Base-by-base conservation (phyloP, 139 green algal genomes). In the Tetradesmus lagerheimii region DNA sequence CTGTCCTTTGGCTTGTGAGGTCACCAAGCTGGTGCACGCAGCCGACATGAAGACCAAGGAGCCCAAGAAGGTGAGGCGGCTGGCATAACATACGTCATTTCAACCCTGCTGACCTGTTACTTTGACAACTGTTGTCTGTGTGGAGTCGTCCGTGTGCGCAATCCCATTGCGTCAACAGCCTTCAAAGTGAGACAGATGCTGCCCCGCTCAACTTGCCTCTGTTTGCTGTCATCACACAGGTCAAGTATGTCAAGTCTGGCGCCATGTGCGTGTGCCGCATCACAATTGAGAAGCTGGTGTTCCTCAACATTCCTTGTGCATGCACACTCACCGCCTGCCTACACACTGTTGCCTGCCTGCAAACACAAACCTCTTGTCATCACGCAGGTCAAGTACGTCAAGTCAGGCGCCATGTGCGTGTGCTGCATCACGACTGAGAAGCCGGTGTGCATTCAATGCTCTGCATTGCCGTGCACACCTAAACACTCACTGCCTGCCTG, bases 41-140 rank as follows among this genome's bases (percentile, higher is more conserved):
- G 64, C 99, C 0, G 96, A 99, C 93, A 91, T 94, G 53, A 98
- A 98, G 90, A 99, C 95, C 38, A 97, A 96, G 89, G 94, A 96
- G 87, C 93, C 96, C 89, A 97, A 97, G 80, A 98, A 97, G 92
- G 87, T 88, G 38, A 57, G 11, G 14, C 14, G 45, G 11, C n/a
- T n/a, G n/a, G n/a, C n/a, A n/a, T n/a, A n/a, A n/a, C n/a, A n/a
- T n/a, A n/a, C n/a, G n/a, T n/a, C n/a, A n/a, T n/a, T n/a, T n/a
- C n/a, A n/a, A n/a, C n/a, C n/a, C 5, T 15, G 43, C 43, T 15
- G 9, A 8, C n/a, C 43, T 50, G 43, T 50, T 50, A 50, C 43
- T 14, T 50, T 8, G 43, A 50, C 43, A n/a, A n/a, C n/a, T n/a
- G n/a, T n/a, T n/a, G n/a, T n/a, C n/a, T n/a, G n/a, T n/a, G n/a